Evolutionary conservation across 225 moss, liverwort and hornwort species (phyloP).

Genomic region (Neckera pumila): DNA sequence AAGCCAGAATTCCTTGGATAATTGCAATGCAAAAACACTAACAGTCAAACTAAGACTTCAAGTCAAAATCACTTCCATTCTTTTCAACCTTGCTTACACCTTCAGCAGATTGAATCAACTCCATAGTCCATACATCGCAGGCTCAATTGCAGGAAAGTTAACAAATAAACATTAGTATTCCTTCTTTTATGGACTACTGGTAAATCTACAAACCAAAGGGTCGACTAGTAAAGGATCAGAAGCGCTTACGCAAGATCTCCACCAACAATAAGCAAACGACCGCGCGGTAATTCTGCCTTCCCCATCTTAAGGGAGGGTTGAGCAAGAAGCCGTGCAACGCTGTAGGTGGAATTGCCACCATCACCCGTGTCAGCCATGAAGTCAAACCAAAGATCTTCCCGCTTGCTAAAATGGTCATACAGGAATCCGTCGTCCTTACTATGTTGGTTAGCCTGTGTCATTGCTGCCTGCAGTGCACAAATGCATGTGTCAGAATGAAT

Average conservation of each 20-base stretch:
- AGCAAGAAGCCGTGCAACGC: constrained; percentile 85
- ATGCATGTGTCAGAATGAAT: not conserved
- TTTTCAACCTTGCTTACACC: not conserved
- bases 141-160: not conserved
- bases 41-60: not conserved
- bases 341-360: constrained; percentile 98
- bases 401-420: constrained; percentile 67
- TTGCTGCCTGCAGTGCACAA: constrained; percentile 71
- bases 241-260: constrained; percentile 96
- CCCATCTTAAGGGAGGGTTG: constrained; percentile 79
- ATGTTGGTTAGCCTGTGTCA: constrained; percentile 86
- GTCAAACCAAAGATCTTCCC: constrained; percentile 93
- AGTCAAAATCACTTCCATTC: not conserved
- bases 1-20: not conserved
- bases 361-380: constrained; percentile 99
- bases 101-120: not conserved
- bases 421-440: constrained; percentile 46
- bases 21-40: not conserved
- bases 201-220: not conserved
- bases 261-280: constrained; percentile 84
- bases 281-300: constrained; percentile 68
- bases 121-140: not conserved
- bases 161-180: not conserved
- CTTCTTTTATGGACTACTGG: not conserved
- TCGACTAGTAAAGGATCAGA: not conserved